Base-by-base conservation (phyloP, 176 grass and related monocot genomes). In the Echinochloa phyllopogon region DNA sequence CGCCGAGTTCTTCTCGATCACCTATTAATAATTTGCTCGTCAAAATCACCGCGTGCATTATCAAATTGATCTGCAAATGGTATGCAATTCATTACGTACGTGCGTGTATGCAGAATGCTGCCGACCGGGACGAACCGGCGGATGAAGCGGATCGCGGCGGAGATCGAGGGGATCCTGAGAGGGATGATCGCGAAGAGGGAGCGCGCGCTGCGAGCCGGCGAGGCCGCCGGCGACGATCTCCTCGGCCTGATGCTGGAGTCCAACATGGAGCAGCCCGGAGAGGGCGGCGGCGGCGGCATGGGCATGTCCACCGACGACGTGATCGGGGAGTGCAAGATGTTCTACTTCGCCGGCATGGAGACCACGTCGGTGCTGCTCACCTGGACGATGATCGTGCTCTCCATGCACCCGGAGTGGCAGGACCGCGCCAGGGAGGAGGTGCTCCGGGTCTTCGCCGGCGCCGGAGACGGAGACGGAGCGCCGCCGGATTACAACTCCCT, bases 281-380 rank as follows among this genome's bases (percentile, higher is more conserved):
- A 43, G 1, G 20, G 84, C 12, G 80, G 41, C 16, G 62, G 62
- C 10, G 5, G 18, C 50, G 51, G 29, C 10, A 15, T 33, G 21
- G 67, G 84, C 44, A 86, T 88, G 77, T 79, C 82, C 8, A 69
- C 56, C 18, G 82, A 88, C 18, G 90, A 94, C 20, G 27, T 94
- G 20, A 77, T 94, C 5, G 88, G 81, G 8, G 88, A 94, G 60
- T 94, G 92, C 74, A 94, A 91, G 76, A 25, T 94, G 8, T 94
- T 88, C 77, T 94, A 94, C 85, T 90, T 94, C 74, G 88, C 82
- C 6, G 92, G 92, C 13, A 82, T 90, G 66, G 92, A 94, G 77
- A 94, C 92, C 45, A 90, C 92, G 24, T 83, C 92, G 12, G 42
- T 76, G 48, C 45, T 94, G 68, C 82, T 94, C 6, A 94, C 88